phyloP scores from a whole-genome alignment of 2,329 filamentous ascomycete genomes.

The Fusarium tuaranense region DNA sequence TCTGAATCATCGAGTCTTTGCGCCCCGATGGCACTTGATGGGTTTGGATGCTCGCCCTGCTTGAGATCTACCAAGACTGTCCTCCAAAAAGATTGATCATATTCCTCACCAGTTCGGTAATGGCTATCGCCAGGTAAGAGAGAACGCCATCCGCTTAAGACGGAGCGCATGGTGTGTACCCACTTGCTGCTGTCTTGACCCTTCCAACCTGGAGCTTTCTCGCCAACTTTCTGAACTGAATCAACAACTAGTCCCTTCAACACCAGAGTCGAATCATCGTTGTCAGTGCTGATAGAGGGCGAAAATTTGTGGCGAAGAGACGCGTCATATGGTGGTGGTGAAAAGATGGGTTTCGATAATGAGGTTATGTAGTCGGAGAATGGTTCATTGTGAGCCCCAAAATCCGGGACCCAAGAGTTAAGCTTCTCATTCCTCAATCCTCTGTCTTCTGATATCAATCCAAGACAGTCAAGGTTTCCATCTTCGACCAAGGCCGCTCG shows the following conservation, averaged over 20 bases:
- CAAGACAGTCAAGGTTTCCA: slow-evolving; percentile 6
- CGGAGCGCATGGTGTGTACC: neutral
- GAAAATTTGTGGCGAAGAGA: neutral
- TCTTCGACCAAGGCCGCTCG: slow-evolving; percentile 2
- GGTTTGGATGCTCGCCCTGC: slow-evolving; percentile 1
- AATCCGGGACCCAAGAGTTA: slow-evolving; percentile 7
- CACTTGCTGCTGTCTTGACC: neutral
- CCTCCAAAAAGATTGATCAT: slow-evolving; percentile 2
- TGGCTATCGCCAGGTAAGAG: neutral
- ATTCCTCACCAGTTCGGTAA: neutral
- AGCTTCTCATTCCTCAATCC: neutral
- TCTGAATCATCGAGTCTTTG: slow-evolving; percentile 3
- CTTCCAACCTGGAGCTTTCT: neutral
- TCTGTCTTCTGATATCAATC: slow-evolving; percentile 2
- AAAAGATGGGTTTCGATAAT: neutral
- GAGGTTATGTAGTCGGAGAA: slow-evolving; percentile 1
- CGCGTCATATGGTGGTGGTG: neutral
- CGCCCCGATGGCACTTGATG: neutral
- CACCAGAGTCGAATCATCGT: neutral
- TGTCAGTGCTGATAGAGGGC: neutral
- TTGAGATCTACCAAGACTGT: slow-evolving; percentile 10
- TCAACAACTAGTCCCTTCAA: neutral
- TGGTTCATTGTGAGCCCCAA: neutral
- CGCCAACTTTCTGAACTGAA: neutral
- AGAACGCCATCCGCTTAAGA: neutral